Conservation (phyloP, 2,329 filamentous ascomycete genomes). For the Alternaria conjuncta region DNA sequence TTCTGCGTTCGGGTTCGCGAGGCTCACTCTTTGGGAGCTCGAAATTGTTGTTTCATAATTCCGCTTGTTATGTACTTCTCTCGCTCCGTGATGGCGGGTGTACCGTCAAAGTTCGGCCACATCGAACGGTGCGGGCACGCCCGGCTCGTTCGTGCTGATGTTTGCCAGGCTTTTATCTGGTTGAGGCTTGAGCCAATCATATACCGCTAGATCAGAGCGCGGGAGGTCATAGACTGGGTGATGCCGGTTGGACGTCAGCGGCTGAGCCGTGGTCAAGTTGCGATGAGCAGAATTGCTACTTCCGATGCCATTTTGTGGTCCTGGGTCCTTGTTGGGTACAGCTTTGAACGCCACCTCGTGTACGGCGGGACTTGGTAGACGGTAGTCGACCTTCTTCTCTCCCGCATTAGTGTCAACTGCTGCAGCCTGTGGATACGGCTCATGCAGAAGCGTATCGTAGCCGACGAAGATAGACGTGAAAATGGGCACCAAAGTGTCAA, state of each 20-base stretch:
- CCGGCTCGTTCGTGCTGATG: background rate
- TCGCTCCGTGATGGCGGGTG: background rate
- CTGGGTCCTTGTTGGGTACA: rapidly evolving
- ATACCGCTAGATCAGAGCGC: background rate
- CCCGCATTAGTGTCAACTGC: background rate
- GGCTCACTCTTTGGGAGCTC: background rate
- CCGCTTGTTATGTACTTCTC: background rate
- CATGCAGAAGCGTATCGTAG: rapidly evolving
- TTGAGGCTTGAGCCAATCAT: background rate
- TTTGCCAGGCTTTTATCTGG: rapidly evolving
- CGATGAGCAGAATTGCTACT: rapidly evolving
- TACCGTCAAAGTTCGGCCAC: background rate
- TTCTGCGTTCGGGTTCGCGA: background rate
- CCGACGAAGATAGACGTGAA: rapidly evolving
- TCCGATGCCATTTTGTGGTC: background rate
- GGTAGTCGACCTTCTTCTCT: background rate
- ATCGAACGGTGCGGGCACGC: background rate
- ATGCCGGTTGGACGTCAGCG: too few relatives aligned
- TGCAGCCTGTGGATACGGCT: background rate
- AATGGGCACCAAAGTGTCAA: rapidly evolving
- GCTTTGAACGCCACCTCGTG: too few relatives aligned
- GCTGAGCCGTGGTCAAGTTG: rapidly evolving
- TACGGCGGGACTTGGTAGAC: background rate
- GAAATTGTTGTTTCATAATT: background rate
- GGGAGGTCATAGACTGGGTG: too few relatives aligned